Evolutionary conservation across 2,329 filamentous ascomycete species (phyloP).

Genomic region (Pseudocercospora macadamiae): DNA sequence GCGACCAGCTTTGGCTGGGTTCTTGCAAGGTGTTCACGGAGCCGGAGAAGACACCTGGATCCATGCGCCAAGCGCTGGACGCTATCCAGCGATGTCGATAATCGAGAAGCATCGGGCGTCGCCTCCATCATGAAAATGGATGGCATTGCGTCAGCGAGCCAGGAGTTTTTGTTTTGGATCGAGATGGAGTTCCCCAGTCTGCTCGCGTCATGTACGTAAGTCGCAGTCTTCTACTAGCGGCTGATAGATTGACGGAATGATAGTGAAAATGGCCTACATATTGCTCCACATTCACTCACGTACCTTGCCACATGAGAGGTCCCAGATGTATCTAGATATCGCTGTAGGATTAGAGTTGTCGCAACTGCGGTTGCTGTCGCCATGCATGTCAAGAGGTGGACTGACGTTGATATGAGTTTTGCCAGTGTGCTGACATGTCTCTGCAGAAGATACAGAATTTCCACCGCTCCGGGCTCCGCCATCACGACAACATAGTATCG

Average conservation of each 20-base stretch:
- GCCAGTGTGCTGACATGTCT: slow-evolving; percentile 22
- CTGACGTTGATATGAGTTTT: not conserved
- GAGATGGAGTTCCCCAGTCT: slow-evolving; percentile 14
- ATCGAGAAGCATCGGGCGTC: slow-evolving; percentile 25
- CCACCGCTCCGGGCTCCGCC: slow-evolving; percentile 27
- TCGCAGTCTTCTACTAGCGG: slow-evolving; percentile 33
- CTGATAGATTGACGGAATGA: slow-evolving; percentile 41
- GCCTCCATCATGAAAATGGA: slow-evolving; percentile 24
- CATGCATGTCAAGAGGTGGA: slow-evolving; percentile 32
- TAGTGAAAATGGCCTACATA: slow-evolving; percentile 32
- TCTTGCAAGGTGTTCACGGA: slow-evolving; percentile 34
- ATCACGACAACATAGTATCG: slow-evolving; percentile 31
- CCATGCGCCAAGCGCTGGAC: slow-evolving; percentile 34
- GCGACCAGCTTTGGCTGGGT: slow-evolving; percentile 26
- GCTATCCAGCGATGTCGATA: slow-evolving; percentile 28
- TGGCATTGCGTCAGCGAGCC: slow-evolving; percentile 18
- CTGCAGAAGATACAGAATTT: slow-evolving; percentile 35
- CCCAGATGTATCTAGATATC: slow-evolving; percentile 24
- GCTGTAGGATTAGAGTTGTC: slow-evolving; percentile 1
- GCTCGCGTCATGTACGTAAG: slow-evolving; percentile 39
- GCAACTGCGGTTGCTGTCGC: slow-evolving; percentile 19
- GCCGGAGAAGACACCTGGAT: slow-evolving; percentile 28
- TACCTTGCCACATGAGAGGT: slow-evolving; percentile 31
- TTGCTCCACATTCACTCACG: slow-evolving; percentile 24
- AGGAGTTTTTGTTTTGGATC: slow-evolving; percentile 19